phyloP scores from a whole-genome alignment of 306 rosid genomes.

The Arachis hypogaea region DNA sequence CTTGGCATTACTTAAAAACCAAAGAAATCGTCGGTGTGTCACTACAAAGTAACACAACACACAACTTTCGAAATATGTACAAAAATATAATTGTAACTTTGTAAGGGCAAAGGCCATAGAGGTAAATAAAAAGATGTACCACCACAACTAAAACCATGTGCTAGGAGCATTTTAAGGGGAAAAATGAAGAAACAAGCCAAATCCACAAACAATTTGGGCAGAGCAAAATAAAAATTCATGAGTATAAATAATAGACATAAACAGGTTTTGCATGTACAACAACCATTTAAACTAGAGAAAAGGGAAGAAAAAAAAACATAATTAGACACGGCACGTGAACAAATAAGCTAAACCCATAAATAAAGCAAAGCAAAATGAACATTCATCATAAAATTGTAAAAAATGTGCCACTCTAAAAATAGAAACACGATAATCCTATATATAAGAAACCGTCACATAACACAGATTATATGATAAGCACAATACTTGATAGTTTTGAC shows the following conservation, averaged over 20 bases:
- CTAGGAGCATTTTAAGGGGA: background rate
- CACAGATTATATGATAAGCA: background rate
- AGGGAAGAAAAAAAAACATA: no score
- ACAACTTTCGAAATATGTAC: background rate
- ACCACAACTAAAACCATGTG: background rate
- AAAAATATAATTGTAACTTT: background rate
- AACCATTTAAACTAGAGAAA: no score
- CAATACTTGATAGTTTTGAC: background rate
- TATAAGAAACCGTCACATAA: background rate
- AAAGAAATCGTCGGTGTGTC: conserved; percentile 18
- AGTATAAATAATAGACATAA: no score
- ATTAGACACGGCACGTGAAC: background rate
- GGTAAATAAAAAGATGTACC: background rate
- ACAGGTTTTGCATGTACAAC: background rate
- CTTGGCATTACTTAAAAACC: conserved; percentile 28
- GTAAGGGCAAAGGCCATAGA: background rate
- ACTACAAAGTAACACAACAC: background rate
- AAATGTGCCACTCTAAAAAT: no score
- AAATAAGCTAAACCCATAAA: background rate
- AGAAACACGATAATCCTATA: background rate
- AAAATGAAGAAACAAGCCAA: background rate
- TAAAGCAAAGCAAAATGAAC: background rate
- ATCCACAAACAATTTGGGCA: background rate
- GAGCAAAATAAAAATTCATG: background rate
- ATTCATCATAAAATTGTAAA: background rate